Conservation (phyloP, 495 filamentous ascomycete genomes). For the Hypoxylon fuscum region DNA sequence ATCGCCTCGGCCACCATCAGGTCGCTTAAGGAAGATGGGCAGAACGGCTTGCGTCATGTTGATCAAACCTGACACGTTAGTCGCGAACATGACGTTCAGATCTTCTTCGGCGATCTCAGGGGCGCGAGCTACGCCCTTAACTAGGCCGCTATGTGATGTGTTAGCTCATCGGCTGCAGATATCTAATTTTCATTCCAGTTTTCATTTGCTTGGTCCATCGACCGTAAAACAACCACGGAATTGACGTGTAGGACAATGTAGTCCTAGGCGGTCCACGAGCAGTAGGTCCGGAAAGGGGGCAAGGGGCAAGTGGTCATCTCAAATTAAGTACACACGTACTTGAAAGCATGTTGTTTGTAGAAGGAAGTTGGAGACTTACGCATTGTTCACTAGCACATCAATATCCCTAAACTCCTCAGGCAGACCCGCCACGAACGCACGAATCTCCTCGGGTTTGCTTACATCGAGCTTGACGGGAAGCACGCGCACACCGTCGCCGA, state of each 20-base stretch:
- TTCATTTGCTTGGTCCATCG: too few species aligned
- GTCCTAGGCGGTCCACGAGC: neutral
- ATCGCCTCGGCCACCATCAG: conserved; percentile 83
- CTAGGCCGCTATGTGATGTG: conserved; percentile 69
- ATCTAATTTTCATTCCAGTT: neutral
- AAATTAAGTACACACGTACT: too few species aligned
- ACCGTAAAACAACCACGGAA: neutral
- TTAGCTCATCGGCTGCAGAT: conserved; percentile 5
- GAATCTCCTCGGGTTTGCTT: conserved; percentile 78
- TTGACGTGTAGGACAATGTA: neutral
- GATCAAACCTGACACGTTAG: conserved; percentile 94
- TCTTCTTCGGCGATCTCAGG: conserved; percentile 85
- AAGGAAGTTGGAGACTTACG: conserved; percentile 71
- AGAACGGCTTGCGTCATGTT: conserved; percentile 96
- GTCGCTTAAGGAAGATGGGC: conserved; percentile 80
- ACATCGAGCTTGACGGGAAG: conserved; percentile 87
- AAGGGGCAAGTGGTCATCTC: neutral
- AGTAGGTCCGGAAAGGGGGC: neutral
- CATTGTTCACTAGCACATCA: conserved; percentile 95
- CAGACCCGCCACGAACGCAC: conserved; percentile 74
- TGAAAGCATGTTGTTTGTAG: too few species aligned
- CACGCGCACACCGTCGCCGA: conserved; percentile 83
- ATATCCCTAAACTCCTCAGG: conserved; percentile 87
- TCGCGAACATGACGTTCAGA: conserved; percentile 86
- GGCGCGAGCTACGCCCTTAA: conserved; percentile 87